Evolutionary conservation across 2,329 filamentous ascomycete species (phyloP).

Genomic region (Hypoxylon sp.): DNA sequence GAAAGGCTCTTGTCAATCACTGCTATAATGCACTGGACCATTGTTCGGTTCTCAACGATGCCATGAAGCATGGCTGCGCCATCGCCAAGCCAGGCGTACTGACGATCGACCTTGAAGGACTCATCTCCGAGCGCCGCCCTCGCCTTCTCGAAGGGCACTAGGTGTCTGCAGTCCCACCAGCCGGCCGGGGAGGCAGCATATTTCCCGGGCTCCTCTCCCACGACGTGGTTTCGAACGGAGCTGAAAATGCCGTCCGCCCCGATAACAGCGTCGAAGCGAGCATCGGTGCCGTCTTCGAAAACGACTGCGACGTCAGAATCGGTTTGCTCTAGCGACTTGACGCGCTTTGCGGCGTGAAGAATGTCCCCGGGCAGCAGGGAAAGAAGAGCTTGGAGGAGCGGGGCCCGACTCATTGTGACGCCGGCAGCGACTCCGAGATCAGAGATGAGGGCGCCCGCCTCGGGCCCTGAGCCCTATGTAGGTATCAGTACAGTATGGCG

Average conservation of each 20-base stretch:
- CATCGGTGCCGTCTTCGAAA: constrained; percentile 32
- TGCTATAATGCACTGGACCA: too few relatives aligned
- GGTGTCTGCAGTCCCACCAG: constrained; percentile 41
- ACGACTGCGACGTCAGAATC: too few relatives aligned
- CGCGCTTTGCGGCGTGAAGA: constrained; percentile 13
- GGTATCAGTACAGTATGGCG: constrained; percentile 1
- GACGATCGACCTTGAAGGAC: constrained; percentile 35
- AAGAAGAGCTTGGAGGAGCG: constrained; percentile 17
- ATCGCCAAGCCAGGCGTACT: constrained; percentile 41
- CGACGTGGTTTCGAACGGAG: constrained; percentile 32
- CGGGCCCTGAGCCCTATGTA: constrained; percentile 27
- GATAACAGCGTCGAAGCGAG: constrained; percentile 40
- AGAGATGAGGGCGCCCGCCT: constrained; percentile 9
- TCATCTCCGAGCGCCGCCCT: constrained; percentile 36
- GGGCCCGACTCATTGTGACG: constrained; percentile 5
- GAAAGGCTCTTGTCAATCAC: too few relatives aligned
- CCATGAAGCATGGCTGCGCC: neutral
- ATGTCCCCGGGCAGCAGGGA: neutral
- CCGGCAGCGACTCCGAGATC: constrained; percentile 10
- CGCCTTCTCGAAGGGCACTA: constrained; percentile 36
- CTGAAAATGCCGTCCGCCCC: constrained; percentile 39
- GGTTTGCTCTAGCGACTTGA: constrained; percentile 6
- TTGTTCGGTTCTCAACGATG: too few relatives aligned
- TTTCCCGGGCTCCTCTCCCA: constrained; percentile 9
- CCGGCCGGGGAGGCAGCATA: constrained; percentile 30